Conservation (phyloP, 768 basidiomycete species). For the Paxillus ammoniavirescens region DNA sequence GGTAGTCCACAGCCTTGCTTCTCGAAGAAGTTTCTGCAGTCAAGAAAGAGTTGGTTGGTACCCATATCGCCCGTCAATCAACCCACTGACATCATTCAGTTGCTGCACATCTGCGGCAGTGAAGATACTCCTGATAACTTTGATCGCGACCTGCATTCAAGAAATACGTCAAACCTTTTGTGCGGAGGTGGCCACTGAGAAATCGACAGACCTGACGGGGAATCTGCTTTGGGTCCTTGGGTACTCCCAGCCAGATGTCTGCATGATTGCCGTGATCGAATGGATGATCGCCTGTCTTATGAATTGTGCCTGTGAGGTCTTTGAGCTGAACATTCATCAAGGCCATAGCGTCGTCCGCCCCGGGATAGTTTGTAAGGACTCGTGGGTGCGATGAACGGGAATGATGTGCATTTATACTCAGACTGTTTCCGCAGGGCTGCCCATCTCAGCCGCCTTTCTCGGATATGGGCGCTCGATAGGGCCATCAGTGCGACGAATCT, state of each 20-base stretch:
- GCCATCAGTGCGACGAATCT: too few species aligned
- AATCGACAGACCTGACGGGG: conserved; percentile 6
- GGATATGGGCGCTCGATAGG: too few species aligned
- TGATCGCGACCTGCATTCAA: conserved; percentile 23
- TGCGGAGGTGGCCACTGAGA: neutral
- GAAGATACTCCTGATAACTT: conserved; percentile 23
- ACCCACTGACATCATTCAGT: conserved; percentile 19
- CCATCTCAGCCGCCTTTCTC: too few species aligned
- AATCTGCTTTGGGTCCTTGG: conserved; percentile 8
- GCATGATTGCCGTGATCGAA: conserved; percentile 20
- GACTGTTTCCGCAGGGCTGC: too few species aligned
- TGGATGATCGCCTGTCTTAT: conserved; percentile 14
- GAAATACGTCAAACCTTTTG: too few species aligned
- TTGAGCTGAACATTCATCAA: conserved; percentile 18
- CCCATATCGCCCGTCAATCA: neutral
- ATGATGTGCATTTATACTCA: too few species aligned
- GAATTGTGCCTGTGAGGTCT: conserved; percentile 17
- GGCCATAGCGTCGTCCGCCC: conserved; percentile 8
- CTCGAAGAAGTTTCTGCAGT: conserved; percentile 26
- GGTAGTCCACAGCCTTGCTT: conserved; percentile 26
- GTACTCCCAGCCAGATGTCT: conserved; percentile 23
- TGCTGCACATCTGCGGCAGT: conserved; percentile 12
- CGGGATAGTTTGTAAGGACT: too few species aligned
- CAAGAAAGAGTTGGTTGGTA: neutral
- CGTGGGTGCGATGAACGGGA: too few species aligned